A percentile compares a stretch with the other conserved stretches of the same genome.
Evolutionary conservation across 441 rosid species (phyloP).

Genomic region (Euphorbia celastroides): DNA sequence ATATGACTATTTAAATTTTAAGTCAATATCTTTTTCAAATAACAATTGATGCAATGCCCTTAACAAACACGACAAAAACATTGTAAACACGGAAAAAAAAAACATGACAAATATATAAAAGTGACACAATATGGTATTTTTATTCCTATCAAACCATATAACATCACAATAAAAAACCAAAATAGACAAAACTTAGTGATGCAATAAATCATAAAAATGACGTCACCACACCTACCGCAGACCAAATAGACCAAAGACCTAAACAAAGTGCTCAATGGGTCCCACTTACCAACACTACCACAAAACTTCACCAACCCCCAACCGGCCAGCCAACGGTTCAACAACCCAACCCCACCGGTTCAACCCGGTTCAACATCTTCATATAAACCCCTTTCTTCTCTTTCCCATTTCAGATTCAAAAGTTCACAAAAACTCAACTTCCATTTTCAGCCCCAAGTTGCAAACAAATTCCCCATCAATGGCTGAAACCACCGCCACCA

Average conservation of each 20-base stretch:
- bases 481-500: constrained; percentile 15
- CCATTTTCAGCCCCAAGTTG: not conserved
- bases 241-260: not conserved
- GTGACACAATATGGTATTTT: too few species aligned
- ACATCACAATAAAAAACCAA: too few species aligned
- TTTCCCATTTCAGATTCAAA: constrained; percentile 13
- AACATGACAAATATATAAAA: too few species aligned
- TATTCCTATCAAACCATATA: too few species aligned
- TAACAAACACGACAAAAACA: too few species aligned
- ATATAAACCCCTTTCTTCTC: constrained; percentile 19
- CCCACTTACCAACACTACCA: constrained; percentile 10
- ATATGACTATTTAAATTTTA: too few species aligned
- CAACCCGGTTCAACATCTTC: constrained; percentile 22
- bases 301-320: constrained; percentile 47
- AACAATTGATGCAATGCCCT: too few species aligned
- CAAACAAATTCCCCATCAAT: too few species aligned
- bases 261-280: not conserved
- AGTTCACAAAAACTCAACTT: not conserved
- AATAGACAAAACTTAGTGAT: not conserved
- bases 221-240: constrained; percentile 3
- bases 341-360: constrained; percentile 25
- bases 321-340: constrained; percentile 20
- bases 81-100: too few species aligned
- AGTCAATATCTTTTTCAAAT: too few species aligned
- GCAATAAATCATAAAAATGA: not conserved